Evolutionary conservation across 345 rosid species (phyloP).

Genomic region (Brassica napus): DNA sequence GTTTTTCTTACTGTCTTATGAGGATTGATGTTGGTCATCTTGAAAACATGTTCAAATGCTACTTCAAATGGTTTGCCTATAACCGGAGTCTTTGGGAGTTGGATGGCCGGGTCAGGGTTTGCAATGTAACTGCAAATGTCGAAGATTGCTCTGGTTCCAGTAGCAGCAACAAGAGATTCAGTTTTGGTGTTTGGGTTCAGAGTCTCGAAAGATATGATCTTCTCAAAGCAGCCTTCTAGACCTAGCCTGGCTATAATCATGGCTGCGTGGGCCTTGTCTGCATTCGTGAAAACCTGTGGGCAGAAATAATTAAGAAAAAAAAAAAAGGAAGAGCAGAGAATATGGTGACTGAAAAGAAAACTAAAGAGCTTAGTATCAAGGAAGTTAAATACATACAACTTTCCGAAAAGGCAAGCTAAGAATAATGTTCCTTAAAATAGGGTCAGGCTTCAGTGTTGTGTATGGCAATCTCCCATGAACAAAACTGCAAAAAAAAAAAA

Average conservation of each 20-base stretch:
- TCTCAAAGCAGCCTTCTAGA: constrained; percentile 85
- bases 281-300: constrained; percentile 77
- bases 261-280: constrained; percentile 74
- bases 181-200: constrained; percentile 57
- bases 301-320: background rate
- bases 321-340: background rate
- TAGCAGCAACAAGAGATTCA: constrained; percentile 33
- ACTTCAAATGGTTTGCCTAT: constrained; percentile 87
- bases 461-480: constrained; percentile 97
- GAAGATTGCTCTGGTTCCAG: constrained; percentile 37
- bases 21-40: constrained; percentile 72
- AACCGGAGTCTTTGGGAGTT: constrained; percentile 62
- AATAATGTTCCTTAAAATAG: constrained; percentile 69
- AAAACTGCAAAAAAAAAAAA: constrained; percentile 46
- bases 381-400: constrained; percentile 54
- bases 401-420: constrained; percentile 80
- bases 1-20: constrained; percentile 62
- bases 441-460: constrained; percentile 75
- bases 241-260: constrained; percentile 77
- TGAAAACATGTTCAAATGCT: constrained; percentile 70
- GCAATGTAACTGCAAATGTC: constrained; percentile 49
- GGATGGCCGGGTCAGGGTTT: constrained; percentile 31
- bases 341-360: background rate
- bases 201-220: constrained; percentile 84
- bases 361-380: background rate